These are phyloP conservation scores for Phaeosphaeria sp. DNA, from an alignment of 2,329 filamentous ascomycete species.

Conservation along the genomic window DNA sequence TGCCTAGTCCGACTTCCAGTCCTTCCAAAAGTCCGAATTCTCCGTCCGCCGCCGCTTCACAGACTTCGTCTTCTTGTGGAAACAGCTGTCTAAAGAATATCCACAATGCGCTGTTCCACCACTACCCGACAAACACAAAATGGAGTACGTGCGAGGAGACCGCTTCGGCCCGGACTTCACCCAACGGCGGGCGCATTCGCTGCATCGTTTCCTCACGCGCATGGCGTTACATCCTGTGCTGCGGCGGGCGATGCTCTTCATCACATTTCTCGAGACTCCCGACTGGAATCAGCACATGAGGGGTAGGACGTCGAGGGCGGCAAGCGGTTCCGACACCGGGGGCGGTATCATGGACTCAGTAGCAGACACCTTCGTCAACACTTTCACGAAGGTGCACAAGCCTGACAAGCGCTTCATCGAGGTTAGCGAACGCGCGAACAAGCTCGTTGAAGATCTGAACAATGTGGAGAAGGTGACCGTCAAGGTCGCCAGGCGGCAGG, in stretches of 20 bases:
- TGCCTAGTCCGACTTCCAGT: constrained; percentile 84
- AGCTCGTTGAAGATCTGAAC: constrained; percentile 86
- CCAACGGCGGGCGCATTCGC: constrained; percentile 81
- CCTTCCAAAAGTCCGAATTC: constrained; percentile 83
- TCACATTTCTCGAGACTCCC: constrained; percentile 87
- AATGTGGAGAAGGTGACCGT: constrained; percentile 97
- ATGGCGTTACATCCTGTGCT: constrained; percentile 88
- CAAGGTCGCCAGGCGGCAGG: constrained; percentile 84
- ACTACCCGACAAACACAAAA: constrained; percentile 97
- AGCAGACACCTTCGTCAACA: constrained; percentile 95
- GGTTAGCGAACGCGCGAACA: constrained; percentile 89
- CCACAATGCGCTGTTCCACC: constrained; percentile 92
- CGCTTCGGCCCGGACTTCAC: constrained; percentile 95
- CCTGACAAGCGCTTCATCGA: constrained; percentile 94
- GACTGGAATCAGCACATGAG: constrained; percentile 99
- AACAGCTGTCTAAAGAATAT: constrained; percentile 84
- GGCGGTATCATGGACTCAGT: constrained; percentile 91
- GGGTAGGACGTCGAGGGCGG: constrained; percentile 71
- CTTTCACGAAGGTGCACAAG: constrained; percentile 95
- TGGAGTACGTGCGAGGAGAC: constrained; percentile 97
- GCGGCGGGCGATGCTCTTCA: constrained; percentile 79
- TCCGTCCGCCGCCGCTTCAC: constrained; percentile 90
- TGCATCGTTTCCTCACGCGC: constrained; percentile 88
- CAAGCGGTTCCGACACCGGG: constrained; percentile 48
- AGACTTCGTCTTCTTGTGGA: constrained; percentile 96